Evolutionary conservation across 805 yeast genomes (phyloP).

Genomic region (Cyberlindnera euphorbiiphila): DNA sequence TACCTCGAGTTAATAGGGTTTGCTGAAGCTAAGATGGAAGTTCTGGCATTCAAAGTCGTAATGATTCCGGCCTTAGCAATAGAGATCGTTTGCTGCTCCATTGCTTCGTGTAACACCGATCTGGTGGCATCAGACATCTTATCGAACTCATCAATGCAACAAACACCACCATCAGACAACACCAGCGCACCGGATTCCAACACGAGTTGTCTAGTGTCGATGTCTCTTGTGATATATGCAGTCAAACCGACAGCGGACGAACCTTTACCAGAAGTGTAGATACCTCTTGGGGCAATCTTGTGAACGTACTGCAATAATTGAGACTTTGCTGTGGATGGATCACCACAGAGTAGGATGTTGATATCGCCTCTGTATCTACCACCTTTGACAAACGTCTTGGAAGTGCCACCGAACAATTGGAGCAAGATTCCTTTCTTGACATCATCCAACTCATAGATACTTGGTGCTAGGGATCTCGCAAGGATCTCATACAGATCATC

Average conservation of each 20-base stretch:
- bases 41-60: slow-evolving; percentile 93
- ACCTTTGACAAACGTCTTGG: slow-evolving; percentile 82
- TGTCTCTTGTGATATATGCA: slow-evolving; percentile 92
- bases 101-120: slow-evolving; percentile 94
- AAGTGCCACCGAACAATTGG: slow-evolving; percentile 94
- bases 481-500: slow-evolving; percentile 80
- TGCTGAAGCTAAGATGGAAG: slow-evolving; percentile 93
- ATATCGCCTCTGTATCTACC: slow-evolving; percentile 96
- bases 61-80: slow-evolving; percentile 98
- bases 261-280: slow-evolving; percentile 97
- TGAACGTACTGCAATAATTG: slow-evolving; percentile 93
- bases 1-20: slow-evolving; percentile 95
- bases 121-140: slow-evolving; percentile 94
- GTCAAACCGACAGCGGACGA: slow-evolving; percentile 99
- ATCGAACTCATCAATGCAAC: slow-evolving; percentile 98
- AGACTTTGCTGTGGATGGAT: slow-evolving; percentile 96
- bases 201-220: slow-evolving; percentile 89
- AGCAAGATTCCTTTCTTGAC: slow-evolving; percentile 92
- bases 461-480: slow-evolving; percentile 93
- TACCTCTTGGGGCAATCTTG: slow-evolving; percentile 96
- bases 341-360: slow-evolving; percentile 90
- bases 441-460: slow-evolving; percentile 93
- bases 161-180: slow-evolving; percentile 94
- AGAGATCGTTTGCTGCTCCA: slow-evolving; percentile 98
- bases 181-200: slow-evolving; percentile 96